Conservation (phyloP, 1,284 basidiomycete species). For the Moniliophthora roreri region DNA sequence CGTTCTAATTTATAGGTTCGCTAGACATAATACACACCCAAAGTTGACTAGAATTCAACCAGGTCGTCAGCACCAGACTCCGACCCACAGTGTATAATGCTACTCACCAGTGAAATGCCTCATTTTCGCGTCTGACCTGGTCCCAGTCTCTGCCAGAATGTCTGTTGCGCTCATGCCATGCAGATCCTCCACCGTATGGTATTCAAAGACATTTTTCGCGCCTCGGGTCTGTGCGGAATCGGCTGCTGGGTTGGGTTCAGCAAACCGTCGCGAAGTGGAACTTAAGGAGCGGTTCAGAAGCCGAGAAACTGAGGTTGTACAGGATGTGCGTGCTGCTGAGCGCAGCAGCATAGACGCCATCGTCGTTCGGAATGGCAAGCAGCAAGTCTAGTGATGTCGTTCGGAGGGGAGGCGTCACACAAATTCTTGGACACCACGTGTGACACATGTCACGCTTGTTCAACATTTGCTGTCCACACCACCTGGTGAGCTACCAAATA, state of each 20-base stretch:
- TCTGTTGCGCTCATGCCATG: conserved; percentile 77
- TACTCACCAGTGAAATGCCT: conserved; percentile 87
- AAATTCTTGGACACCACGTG: too few species aligned
- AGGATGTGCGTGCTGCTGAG: conserved; percentile 36
- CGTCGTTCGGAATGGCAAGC: conserved; percentile 18
- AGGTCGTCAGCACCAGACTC: conserved; percentile 7
- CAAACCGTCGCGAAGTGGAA: conserved; percentile 28
- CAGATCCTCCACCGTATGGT: conserved; percentile 78
- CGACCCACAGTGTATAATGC: conserved; percentile 8
- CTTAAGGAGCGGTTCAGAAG: conserved; percentile 6
- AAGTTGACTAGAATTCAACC: conserved; percentile 75
- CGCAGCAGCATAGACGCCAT: conserved; percentile 57
- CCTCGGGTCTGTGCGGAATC: conserved; percentile 22
- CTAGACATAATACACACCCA: conserved; percentile 53
- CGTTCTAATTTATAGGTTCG: not conserved
- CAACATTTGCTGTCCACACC: too few species aligned
- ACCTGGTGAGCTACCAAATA: too few species aligned
- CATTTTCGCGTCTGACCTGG: conserved; percentile 79
- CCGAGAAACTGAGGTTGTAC: conserved; percentile 18
- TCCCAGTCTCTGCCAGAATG: conserved; percentile 75
- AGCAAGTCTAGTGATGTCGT: not conserved
- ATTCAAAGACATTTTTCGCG: conserved; percentile 53
- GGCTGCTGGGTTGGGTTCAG: conserved; percentile 23
- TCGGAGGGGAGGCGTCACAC: not conserved
- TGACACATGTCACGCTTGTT: too few species aligned